Conservation (phyloP, 2,329 filamentous ascomycete genomes). For the Gnomoniopsis sp. region DNA sequence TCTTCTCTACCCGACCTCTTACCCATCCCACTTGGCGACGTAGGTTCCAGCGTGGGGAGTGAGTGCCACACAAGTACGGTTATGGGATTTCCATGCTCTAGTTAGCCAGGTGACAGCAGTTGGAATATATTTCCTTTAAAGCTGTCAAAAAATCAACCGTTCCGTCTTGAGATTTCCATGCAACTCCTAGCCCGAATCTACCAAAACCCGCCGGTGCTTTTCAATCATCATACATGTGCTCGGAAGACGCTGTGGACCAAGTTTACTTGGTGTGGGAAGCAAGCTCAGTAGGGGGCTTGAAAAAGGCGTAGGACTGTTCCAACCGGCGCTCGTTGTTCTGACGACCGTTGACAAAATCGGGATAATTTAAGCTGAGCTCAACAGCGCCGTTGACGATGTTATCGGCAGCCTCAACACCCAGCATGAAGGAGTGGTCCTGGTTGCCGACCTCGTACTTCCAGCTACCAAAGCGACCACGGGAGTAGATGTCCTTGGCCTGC, state of each 20-base stretch:
- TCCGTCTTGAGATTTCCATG: conserved; percentile 15
- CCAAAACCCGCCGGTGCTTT: conserved; percentile 12
- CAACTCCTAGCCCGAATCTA: conserved; percentile 19
- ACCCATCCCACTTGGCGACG: background rate
- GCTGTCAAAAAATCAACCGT: conserved; percentile 10
- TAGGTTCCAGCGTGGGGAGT: background rate
- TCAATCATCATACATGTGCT: conserved; percentile 13
- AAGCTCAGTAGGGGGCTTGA: conserved; percentile 19
- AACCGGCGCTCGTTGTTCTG: conserved; percentile 65
- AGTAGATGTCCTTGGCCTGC: conserved; percentile 87
- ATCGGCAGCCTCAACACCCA: conserved; percentile 90
- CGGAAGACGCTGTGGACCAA: background rate
- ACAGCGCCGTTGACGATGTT: conserved; percentile 85
- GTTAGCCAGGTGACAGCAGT: conserved; percentile 8
- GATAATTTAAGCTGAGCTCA: conserved; percentile 93
- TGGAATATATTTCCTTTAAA: conserved; percentile 5
- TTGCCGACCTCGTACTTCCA: conserved; percentile 96
- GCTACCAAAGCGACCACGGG: conserved; percentile 93
- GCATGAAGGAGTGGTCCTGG: conserved; percentile 97
- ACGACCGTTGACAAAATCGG: conserved; percentile 86
- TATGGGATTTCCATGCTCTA: conserved; percentile 3
- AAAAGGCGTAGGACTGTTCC: conserved; percentile 43
- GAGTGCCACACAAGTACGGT: background rate
- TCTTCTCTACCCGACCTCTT: conserved; percentile 2
- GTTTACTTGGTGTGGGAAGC: conserved; percentile 1